Evolutionary conservation across 768 basidiomycete species (phyloP).

Genomic region (Tylopilus sp.): DNA sequence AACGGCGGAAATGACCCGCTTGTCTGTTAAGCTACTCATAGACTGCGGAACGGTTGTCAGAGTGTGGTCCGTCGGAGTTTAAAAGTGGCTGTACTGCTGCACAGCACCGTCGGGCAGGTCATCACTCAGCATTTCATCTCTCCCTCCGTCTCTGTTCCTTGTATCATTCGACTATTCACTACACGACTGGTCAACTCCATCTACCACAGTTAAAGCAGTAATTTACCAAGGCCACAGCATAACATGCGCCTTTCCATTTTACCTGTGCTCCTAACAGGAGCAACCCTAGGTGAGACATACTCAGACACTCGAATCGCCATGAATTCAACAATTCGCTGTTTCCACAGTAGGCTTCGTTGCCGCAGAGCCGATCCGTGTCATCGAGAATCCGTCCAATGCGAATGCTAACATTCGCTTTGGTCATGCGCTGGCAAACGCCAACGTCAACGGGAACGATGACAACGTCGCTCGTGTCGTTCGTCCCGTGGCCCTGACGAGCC

Average conservation of each 20-base stretch:
- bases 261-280: slow-evolving; percentile 37
- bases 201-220: not conserved
- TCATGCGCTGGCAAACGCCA: slow-evolving; percentile 33
- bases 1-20: not conserved
- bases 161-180: not conserved
- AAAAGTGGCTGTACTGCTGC: slow-evolving; percentile 12
- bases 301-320: not conserved
- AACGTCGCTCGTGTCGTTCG: slow-evolving; percentile 22
- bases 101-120: not conserved
- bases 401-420: slow-evolving; percentile 38
- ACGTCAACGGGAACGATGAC: slow-evolving; percentile 27
- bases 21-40: not conserved
- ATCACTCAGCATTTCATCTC: not conserved
- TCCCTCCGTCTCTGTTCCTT: not conserved
- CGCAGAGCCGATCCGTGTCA: slow-evolving; percentile 50
- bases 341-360: slow-evolving; percentile 35
- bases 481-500: slow-evolving; percentile 7
- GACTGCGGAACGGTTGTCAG: not conserved
- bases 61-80: slow-evolving; percentile 19
- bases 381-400: slow-evolving; percentile 31
- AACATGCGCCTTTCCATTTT: slow-evolving; percentile 39
- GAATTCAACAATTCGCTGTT: not conserved
- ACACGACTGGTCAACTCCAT: not conserved
- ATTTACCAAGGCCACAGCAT: not conserved
- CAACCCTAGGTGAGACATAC: slow-evolving; percentile 28